These are phyloP conservation scores for Lavandula angustifolia DNA, from an alignment of 257 asterid species.

Conservation along the genomic window DNA sequence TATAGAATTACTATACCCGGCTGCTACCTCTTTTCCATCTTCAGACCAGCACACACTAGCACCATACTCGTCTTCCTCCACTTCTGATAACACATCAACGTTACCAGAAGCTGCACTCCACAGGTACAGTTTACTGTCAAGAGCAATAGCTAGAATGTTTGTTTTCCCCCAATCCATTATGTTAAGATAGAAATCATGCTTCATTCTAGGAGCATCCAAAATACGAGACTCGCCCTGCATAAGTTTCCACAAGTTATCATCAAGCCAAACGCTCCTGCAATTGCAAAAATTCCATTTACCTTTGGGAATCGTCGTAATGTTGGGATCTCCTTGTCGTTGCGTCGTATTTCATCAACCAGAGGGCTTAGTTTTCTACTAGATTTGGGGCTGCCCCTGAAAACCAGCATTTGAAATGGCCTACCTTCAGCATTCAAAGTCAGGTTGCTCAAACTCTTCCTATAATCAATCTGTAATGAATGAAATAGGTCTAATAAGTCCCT, in stretches of 20 bases:
- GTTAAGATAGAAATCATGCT: conserved; percentile 60
- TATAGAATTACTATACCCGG: conserved; percentile 47
- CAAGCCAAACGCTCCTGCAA: not conserved
- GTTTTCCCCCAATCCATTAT: conserved; percentile 75
- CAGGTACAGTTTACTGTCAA: conserved; percentile 49
- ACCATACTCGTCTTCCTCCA: conserved; percentile 41
- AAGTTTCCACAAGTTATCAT: conserved; percentile 18
- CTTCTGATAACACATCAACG: conserved; percentile 34
- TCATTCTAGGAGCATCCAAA: conserved; percentile 61
- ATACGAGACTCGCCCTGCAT: conserved; percentile 48
- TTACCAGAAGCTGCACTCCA: conserved; percentile 47
- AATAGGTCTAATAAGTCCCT: conserved; percentile 12
- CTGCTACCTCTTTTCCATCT: conserved; percentile 54
- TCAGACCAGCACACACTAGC: conserved; percentile 75
- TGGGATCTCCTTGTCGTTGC: conserved; percentile 41
- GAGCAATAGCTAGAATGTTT: conserved; percentile 60
- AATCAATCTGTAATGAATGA: conserved; percentile 43
- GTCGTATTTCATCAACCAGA: conserved; percentile 57
- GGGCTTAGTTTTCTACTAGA: conserved; percentile 46
- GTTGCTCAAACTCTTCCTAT: conserved; percentile 48
- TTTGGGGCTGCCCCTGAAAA: conserved; percentile 90
- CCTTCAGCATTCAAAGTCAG: conserved; percentile 64
- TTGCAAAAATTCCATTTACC: conserved; percentile 36
- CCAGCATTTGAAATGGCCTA: conserved; percentile 81
- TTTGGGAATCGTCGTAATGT: conserved; percentile 51